Evolutionary conservation across 106 monocot species (phyloP).

Genomic region (Platanthera guangdongensis): DNA sequence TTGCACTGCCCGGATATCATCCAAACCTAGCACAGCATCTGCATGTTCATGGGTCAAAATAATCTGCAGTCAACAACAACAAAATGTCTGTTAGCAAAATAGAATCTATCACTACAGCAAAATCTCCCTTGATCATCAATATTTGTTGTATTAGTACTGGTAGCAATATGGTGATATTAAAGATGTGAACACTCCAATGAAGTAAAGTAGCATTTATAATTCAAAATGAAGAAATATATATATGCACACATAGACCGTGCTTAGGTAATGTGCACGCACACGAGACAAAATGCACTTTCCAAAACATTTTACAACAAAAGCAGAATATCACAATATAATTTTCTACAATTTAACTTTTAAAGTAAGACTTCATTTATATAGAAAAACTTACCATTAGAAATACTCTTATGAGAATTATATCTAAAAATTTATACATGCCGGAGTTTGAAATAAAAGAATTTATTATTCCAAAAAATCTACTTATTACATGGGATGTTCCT

Average conservation of each 20-base stretch:
- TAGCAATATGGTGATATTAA: neutral
- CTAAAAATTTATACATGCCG: neutral
- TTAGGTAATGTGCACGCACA: neutral
- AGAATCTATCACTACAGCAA: neutral
- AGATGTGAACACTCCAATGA: neutral
- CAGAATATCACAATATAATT: neutral
- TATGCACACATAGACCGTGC: neutral
- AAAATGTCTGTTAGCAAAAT: slow-evolving; percentile 3
- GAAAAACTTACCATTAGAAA: neutral
- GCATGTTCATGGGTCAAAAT: slow-evolving; percentile 98
- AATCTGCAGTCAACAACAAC: slow-evolving; percentile 47
- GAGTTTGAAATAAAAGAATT: too few relatives aligned
- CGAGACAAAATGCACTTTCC: neutral
- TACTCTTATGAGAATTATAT: neutral
- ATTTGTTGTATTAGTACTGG: neutral
- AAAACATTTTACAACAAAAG: neutral
- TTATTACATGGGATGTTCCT: too few relatives aligned
- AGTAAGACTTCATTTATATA: neutral
- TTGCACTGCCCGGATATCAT: slow-evolving; percentile 82
- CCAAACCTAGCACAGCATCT: slow-evolving; percentile 93
- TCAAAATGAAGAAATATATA: neutral
- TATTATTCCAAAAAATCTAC: too few relatives aligned
- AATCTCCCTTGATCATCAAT: neutral
- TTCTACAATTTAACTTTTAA: neutral
- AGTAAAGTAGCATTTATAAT: neutral